Percentiles rank a stretch among this genome's conserved stretches.
Conservation (phyloP, 805 yeast species). For the Schwanniomyces polymorphus region DNA sequence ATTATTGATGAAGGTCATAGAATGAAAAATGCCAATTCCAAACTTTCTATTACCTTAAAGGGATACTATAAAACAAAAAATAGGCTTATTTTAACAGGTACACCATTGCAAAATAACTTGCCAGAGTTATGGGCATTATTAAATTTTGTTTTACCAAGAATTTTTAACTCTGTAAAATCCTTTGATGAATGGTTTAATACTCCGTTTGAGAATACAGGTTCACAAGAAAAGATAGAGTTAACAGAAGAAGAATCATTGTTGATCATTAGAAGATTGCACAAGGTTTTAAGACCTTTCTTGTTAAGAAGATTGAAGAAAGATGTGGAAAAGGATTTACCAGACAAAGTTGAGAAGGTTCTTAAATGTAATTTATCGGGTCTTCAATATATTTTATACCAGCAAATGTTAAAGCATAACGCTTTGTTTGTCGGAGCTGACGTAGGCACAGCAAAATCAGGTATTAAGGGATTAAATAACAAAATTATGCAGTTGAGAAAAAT, state of each 20-base stretch:
- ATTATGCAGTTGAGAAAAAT: constrained; percentile 84
- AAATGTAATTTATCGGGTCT: constrained; percentile 76
- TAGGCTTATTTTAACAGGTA: constrained; percentile 82
- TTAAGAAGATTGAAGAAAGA: constrained; percentile 83
- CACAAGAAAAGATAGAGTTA: constrained; percentile 75
- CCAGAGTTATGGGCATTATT: constrained; percentile 86
- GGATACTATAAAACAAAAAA: constrained; percentile 73
- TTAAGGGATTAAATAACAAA: constrained; percentile 77
- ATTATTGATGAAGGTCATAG: constrained; percentile 90
- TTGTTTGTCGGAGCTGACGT: constrained; percentile 65
- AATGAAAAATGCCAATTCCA: constrained; percentile 78
- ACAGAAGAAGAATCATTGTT: constrained; percentile 85
- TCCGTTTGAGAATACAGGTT: constrained; percentile 83
- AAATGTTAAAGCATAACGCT: constrained; percentile 72
- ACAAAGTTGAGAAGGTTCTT: constrained; percentile 78
- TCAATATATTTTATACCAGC: constrained; percentile 70
- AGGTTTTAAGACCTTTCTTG: constrained; percentile 81
- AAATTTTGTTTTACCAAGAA: constrained; percentile 79
- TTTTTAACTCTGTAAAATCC: constrained; percentile 81
- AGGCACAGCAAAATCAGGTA: constrained; percentile 61
- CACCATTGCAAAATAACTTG: constrained; percentile 80
- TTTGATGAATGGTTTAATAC: constrained; percentile 91
- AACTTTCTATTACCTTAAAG: constrained; percentile 68
- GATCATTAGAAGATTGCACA: constrained; percentile 81
- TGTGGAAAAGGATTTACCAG: constrained; percentile 84